Conservation (phyloP, 768 basidiomycete species). For the Goffeauzyma gilvescens region DNA sequence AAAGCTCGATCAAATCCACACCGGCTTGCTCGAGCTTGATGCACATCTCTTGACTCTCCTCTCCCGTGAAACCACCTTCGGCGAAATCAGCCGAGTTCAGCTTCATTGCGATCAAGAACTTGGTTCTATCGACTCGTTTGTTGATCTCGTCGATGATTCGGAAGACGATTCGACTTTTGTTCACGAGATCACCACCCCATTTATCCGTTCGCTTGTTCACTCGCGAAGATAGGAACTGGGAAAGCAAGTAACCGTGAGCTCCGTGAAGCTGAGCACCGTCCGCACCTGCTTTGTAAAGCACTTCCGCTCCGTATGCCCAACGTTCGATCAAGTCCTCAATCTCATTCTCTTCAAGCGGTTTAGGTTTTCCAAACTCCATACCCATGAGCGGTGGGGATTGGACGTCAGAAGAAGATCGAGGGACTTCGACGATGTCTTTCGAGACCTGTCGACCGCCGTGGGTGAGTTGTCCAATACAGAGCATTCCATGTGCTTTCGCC, state of each 20-base stretch:
- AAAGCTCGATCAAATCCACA: constrained; percentile 36
- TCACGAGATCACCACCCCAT: constrained; percentile 32
- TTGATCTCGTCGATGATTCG: constrained; percentile 29
- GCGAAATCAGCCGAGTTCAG: constrained; percentile 7
- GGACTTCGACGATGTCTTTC: constrained; percentile 15
- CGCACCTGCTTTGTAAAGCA: constrained; percentile 14
- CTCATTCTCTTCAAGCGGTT: constrained; percentile 12
- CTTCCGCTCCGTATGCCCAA: constrained; percentile 15
- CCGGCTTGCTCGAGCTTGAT: constrained; percentile 29
- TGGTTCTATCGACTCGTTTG: constrained; percentile 8
- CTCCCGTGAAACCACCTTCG: constrained; percentile 25
- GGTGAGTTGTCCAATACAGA: constrained; percentile 23
- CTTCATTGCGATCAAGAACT: constrained; percentile 10
- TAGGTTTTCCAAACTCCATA: constrained; percentile 19
- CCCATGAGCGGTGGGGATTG: constrained; percentile 16
- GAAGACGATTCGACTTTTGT: constrained; percentile 30
- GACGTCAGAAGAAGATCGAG: constrained; percentile 18
- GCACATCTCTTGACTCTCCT: constrained; percentile 30
- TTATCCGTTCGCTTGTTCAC: constrained; percentile 33
- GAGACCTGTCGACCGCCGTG: constrained; percentile 21
- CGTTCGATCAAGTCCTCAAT: constrained; percentile 16
- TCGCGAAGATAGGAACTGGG: constrained; percentile 28
- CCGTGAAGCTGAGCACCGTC: constrained; percentile 14
- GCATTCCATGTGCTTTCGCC: constrained; percentile 16
- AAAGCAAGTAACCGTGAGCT: constrained; percentile 13